Percentiles rank a stretch among this genome's conserved stretches.
phyloP scores from a whole-genome alignment of 768 basidiomycete genomes.

The Suillus americanus region DNA sequence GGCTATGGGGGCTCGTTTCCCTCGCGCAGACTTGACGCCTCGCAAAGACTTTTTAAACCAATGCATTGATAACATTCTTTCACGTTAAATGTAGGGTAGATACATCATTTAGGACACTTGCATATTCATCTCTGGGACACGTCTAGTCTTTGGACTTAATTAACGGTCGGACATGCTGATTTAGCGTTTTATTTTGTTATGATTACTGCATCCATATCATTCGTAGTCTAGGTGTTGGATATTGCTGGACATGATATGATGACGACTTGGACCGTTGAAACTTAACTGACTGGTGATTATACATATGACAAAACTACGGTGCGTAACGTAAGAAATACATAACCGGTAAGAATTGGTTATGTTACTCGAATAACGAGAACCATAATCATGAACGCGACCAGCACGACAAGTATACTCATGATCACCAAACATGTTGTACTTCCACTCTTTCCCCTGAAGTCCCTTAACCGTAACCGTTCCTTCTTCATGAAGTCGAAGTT shows the following conservation, averaged over 20 bases:
- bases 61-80: constrained; percentile 65
- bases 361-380: constrained; percentile 72
- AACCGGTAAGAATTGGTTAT: constrained; percentile 17
- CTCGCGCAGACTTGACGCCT: constrained; percentile 57
- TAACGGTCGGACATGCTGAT: neutral
- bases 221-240: constrained; percentile 10
- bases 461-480: constrained; percentile 59
- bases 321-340: constrained; percentile 9
- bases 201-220: neutral
- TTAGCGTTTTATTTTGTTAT: neutral
- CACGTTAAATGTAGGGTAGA: constrained; percentile 41
- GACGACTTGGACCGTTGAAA: constrained; percentile 17
- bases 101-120: neutral
- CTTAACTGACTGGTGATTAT: constrained; percentile 2
- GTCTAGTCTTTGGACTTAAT: neutral
- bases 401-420: constrained; percentile 61
- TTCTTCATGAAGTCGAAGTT: constrained; percentile 70
- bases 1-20: constrained; percentile 61
- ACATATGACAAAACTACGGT: neutral
- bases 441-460: constrained; percentile 61
- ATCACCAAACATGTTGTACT: constrained; percentile 74
- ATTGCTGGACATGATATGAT: constrained; percentile 10
- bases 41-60: constrained; percentile 67
- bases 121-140: constrained; percentile 12
- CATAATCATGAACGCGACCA: constrained; percentile 69